Evolutionary conservation across 2,329 filamentous ascomycete species (phyloP).

Genomic region (Aphanocladium album): DNA sequence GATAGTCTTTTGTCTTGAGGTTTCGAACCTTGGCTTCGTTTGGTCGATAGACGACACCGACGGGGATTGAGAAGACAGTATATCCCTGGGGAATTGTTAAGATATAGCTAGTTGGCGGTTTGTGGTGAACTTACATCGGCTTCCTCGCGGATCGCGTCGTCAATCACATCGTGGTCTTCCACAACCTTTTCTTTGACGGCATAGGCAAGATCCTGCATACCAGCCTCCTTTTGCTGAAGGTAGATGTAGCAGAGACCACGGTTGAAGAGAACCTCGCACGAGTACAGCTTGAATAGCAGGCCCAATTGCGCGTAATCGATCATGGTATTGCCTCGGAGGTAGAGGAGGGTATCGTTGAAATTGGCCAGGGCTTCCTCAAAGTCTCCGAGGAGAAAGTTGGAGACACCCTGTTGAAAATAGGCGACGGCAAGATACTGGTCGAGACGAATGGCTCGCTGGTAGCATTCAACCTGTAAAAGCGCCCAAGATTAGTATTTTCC

Average conservation of each 20-base stretch:
- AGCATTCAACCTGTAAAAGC: conserved; percentile 72
- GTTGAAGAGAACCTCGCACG: conserved; percentile 97
- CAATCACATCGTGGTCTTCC: conserved; percentile 94
- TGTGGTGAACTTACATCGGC: conserved; percentile 63
- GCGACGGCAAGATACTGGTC: conserved; percentile 96
- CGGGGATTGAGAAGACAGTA: conserved; percentile 96
- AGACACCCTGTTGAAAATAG: conserved; percentile 97
- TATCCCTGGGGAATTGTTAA: conserved; percentile 62
- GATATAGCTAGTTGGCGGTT: conserved; percentile 17
- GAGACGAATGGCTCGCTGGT: conserved; percentile 82
- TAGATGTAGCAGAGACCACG: conserved; percentile 97
- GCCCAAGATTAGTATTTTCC: conserved; percentile 8
- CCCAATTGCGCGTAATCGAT: conserved; percentile 98
- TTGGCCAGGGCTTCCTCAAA: conserved; percentile 96
- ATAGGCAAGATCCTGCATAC: conserved; percentile 84
- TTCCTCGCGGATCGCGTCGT: conserved; percentile 89
- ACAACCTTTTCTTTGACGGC: conserved; percentile 95
- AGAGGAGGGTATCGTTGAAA: conserved; percentile 96
- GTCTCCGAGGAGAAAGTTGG: conserved; percentile 93
- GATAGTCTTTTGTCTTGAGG: conserved; percentile 93
- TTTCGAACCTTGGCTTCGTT: conserved; percentile 99
- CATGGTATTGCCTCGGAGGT: conserved; percentile 90
- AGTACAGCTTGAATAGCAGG: conserved; percentile 92
- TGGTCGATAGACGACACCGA: conserved; percentile 89
- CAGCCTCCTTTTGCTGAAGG: conserved; percentile 82